Evolutionary conservation across 768 basidiomycete species (phyloP).

Genomic region (Tricholomella constricta): DNA sequence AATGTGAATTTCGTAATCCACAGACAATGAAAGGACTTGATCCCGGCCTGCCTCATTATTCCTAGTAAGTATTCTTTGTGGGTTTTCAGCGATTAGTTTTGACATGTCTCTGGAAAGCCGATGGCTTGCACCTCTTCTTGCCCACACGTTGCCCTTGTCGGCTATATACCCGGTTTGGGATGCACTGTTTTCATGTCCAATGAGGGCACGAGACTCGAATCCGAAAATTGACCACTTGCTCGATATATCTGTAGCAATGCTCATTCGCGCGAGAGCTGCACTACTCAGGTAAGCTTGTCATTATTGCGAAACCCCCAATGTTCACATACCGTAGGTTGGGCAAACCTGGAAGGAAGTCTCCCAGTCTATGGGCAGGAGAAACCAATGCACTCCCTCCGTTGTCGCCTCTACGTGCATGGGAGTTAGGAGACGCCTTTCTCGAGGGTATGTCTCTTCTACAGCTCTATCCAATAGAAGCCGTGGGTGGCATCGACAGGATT

Average conservation of each 20-base stretch:
- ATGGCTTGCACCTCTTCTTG: constrained; percentile 72
- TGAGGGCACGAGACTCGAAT: constrained; percentile 54
- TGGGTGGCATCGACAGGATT: constrained; percentile 71
- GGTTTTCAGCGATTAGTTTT: neutral
- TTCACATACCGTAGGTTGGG: constrained; percentile 47
- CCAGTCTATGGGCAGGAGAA: constrained; percentile 59
- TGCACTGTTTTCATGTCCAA: constrained; percentile 60
- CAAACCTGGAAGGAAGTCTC: constrained; percentile 41
- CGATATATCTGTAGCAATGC: constrained; percentile 70
- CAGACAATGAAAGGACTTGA: constrained; percentile 69
- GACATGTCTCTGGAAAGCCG: constrained; percentile 44
- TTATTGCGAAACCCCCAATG: neutral
- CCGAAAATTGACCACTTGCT: constrained; percentile 71
- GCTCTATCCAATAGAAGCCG: constrained; percentile 60
- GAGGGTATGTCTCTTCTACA: constrained; percentile 68
- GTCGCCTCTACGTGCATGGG: constrained; percentile 48
- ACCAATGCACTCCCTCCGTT: constrained; percentile 34
- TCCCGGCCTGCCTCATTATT: constrained; percentile 75
- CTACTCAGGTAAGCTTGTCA: constrained; percentile 51
- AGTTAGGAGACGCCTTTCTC: constrained; percentile 64
- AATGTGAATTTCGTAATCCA: neutral
- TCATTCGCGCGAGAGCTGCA: constrained; percentile 55
- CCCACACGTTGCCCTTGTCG: constrained; percentile 69
- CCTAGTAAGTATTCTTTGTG: constrained; percentile 55
- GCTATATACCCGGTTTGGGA: constrained; percentile 71